Evolutionary conservation across 257 asterid species (phyloP), one percentile per base, ranked within the genome.

Genomic region (Osmanthus fragrans): DNA sequence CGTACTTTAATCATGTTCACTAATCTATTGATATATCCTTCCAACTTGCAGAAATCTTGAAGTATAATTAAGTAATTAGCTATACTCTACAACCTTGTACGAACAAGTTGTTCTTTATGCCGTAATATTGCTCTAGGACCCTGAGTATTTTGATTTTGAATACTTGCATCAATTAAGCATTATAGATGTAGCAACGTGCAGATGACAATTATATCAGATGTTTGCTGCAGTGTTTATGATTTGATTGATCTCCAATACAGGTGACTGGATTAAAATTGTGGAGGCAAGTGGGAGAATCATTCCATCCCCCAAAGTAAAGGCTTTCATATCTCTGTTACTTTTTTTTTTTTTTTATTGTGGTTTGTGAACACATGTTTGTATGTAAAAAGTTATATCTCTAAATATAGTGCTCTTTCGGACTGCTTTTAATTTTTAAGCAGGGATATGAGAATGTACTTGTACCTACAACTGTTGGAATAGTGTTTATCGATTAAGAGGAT

Each of bases 261-360:
- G 99, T 95, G 39, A 95, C 96, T 78, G 98, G 98, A 81, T 82
- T 90, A 80, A 95, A 95, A 91, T 83, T 92, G 90, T 95, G 99
- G 99, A 82, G 97, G 84, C 98, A 92, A 89, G 92, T 95, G 40
- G 99, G 99, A 72, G 99, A 95, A 83, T 95, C 96, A 16, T 95
- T 95, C 76, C 92, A 93, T 77, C 99, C 99, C 84, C 97, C 99
- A 79, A 93, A 95, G 99, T 95, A 63, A 86, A 86, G 97, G 49
- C 36, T 56, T 6, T 12, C 34, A 11, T 63, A 63, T 63, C 34
- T 25, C 69, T 60, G 2, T 63, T 7, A 8, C 16, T 0, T 1
- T 58, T 21, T 58, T 1, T 58, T 21, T 58, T 7, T n/a, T 0
- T 27, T 63, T 11, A 0, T 3, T 60, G 23, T 25, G 16, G 69